These are phyloP conservation scores for Metarhizium humberi DNA, from an alignment of 2,329 filamentous ascomycete species.

Conservation along the genomic window DNA sequence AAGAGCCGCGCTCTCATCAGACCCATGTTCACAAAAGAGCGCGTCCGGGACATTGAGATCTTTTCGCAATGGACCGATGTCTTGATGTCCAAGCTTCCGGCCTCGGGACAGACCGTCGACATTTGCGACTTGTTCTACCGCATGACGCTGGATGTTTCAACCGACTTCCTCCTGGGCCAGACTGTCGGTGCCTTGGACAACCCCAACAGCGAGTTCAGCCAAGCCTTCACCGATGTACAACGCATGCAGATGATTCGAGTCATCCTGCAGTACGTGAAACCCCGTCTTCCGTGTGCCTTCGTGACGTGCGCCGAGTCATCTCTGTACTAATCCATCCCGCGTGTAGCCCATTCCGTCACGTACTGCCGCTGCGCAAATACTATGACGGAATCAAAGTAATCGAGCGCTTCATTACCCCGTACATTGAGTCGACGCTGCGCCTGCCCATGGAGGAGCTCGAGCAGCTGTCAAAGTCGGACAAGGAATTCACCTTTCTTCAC, in stretches of 20 bases:
- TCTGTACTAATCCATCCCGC: background rate
- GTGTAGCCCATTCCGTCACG: slow-evolving; percentile 48
- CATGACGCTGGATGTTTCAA: slow-evolving; percentile 74
- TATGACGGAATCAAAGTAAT: slow-evolving; percentile 55
- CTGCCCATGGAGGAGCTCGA: slow-evolving; percentile 62
- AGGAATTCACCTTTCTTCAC: slow-evolving; percentile 77
- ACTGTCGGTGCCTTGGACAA: slow-evolving; percentile 24
- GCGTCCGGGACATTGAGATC: slow-evolving; percentile 69
- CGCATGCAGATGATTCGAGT: slow-evolving; percentile 43
- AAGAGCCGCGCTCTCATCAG: slow-evolving; percentile 68
- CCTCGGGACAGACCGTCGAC: slow-evolving; percentile 50
- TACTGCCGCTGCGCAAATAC: slow-evolving; percentile 60
- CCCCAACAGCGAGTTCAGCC: slow-evolving; percentile 60
- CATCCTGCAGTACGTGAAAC: slow-evolving; percentile 9
- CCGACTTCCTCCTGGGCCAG: slow-evolving; percentile 71
- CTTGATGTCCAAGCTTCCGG: slow-evolving; percentile 9
- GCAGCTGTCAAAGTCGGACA: slow-evolving; percentile 58
- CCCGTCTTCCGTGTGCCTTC: background rate
- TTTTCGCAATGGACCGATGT: slow-evolving; percentile 45
- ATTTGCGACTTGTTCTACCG: slow-evolving; percentile 73
- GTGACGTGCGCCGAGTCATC: background rate
- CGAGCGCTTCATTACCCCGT: slow-evolving; percentile 67
- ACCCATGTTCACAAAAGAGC: slow-evolving; percentile 79
- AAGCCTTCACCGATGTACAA: slow-evolving; percentile 74
- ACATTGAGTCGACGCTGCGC: slow-evolving; percentile 64